Evolutionary conservation across 148 eudicot genomes (phyloP).

Genomic region (Persicaria tinctoria): DNA sequence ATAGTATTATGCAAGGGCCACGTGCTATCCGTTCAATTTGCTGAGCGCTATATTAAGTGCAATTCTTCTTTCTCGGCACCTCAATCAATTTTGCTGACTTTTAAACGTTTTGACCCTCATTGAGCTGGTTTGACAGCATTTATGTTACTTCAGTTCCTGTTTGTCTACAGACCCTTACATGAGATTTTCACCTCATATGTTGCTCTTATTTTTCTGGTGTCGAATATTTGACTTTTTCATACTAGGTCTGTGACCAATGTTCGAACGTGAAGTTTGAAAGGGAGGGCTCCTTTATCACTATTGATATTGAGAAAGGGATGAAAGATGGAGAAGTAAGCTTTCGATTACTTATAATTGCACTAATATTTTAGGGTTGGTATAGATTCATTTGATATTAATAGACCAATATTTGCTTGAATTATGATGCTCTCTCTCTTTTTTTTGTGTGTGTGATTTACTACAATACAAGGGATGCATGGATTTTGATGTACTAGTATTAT

Average conservation of each 20-base stretch:
- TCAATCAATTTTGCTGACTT: not conserved
- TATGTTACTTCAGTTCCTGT: not conserved
- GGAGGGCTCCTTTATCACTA: conserved; percentile 79
- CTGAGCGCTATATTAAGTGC: not conserved
- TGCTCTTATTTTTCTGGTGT: not conserved
- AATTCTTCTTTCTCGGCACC: not conserved
- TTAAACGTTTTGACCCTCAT: not conserved
- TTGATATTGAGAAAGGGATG: conserved; percentile 99
- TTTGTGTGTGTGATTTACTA: not conserved
- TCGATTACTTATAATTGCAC: not conserved
- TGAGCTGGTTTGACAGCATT: not conserved
- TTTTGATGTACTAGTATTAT: not conserved
- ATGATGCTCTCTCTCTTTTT: not conserved
- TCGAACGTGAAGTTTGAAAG: conserved; percentile 85
- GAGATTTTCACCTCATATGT: no score
- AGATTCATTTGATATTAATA: not conserved
- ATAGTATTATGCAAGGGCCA: not conserved
- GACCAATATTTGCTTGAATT: not conserved
- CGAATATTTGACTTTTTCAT: not conserved
- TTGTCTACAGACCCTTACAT: not conserved
- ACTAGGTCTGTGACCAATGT: conserved; percentile 87
- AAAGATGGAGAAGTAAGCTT: conserved; percentile 88
- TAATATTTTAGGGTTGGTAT: not conserved
- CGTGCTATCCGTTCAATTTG: not conserved
- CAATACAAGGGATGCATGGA: not conserved